These are phyloP conservation scores for Aspergillus piperis DNA, from an alignment of 2,329 filamentous ascomycete genomes.

Conservation along the genomic window DNA sequence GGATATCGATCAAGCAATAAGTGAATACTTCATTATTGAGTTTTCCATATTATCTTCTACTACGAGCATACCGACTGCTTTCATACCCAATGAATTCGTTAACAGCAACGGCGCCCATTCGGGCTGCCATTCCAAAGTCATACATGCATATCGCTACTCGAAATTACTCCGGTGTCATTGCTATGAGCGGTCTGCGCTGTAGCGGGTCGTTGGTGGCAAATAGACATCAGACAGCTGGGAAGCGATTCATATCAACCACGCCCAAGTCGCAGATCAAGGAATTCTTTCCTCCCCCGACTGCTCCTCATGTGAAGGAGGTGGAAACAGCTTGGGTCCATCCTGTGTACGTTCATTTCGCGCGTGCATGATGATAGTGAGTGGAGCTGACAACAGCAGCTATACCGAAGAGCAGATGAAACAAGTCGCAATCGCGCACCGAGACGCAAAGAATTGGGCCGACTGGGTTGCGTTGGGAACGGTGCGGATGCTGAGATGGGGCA, in stretches of 20 bases:
- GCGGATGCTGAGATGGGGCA: slow-evolving; percentile 72
- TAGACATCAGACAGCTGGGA: slow-evolving; percentile 18
- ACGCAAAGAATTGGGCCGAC: slow-evolving; percentile 72
- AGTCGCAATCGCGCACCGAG: slow-evolving; percentile 74
- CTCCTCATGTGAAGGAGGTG: slow-evolving; percentile 62
- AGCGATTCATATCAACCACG: slow-evolving; percentile 43
- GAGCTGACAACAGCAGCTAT: slow-evolving; percentile 51
- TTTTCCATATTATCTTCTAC: neutral
- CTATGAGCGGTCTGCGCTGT: slow-evolving; percentile 27
- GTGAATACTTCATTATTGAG: neutral
- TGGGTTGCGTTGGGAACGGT: slow-evolving; percentile 76
- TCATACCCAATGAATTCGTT: slow-evolving; percentile 32
- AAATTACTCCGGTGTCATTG: slow-evolving; percentile 27
- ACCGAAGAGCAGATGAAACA: slow-evolving; percentile 75
- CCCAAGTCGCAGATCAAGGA: slow-evolving; percentile 41
- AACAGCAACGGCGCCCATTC: slow-evolving; percentile 29
- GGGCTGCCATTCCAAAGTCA: slow-evolving; percentile 30
- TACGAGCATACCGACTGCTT: neutral
- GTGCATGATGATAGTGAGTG: neutral
- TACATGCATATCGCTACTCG: slow-evolving; percentile 28
- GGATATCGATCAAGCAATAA: neutral
- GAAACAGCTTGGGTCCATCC: slow-evolving; percentile 70
- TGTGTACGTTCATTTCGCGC: slow-evolving; percentile 39
- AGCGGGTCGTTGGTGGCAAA: slow-evolving; percentile 20
- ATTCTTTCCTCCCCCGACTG: slow-evolving; percentile 62